Evolutionary conservation across 2,329 filamentous ascomycete species (phyloP).

Genomic region (Calonectria henricotiae): DNA sequence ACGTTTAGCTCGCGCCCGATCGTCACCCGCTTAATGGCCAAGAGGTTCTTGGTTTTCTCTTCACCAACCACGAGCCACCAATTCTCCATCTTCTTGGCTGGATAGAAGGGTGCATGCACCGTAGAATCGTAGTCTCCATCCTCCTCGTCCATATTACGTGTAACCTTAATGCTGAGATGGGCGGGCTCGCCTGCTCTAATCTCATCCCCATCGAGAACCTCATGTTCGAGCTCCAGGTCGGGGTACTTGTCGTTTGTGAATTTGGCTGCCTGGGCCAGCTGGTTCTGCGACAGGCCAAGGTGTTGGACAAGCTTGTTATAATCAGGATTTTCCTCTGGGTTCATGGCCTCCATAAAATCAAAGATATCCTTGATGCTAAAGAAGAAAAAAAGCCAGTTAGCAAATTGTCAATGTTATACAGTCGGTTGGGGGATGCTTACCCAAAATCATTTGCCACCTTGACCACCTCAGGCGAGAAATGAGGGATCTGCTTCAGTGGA

Average conservation of each 20-base stretch:
- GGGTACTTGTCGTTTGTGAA: constrained; percentile 99
- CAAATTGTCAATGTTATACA: constrained; percentile 14
- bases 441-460: constrained; percentile 85
- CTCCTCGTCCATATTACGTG: constrained; percentile 84
- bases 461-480: constrained; percentile 89
- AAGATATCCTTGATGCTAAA: constrained; percentile 90
- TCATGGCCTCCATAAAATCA: constrained; percentile 99
- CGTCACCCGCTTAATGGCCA: constrained; percentile 96
- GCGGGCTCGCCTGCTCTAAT: constrained; percentile 86
- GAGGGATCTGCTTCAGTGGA: constrained; percentile 96
- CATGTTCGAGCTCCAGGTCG: constrained; percentile 92
- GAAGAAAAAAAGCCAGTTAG: constrained; percentile 54
- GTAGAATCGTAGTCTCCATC: constrained; percentile 80
- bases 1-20: constrained; percentile 85
- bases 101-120: constrained; percentile 97
- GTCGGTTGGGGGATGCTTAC: constrained; percentile 62
- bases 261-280: constrained; percentile 89
- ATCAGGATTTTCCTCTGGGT: constrained; percentile 90
- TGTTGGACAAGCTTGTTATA: constrained; percentile 84
- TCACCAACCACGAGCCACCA: constrained; percentile 99
- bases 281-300: constrained; percentile 84
- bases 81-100: constrained; percentile 92
- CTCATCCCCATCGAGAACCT: constrained; percentile 85
- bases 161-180: constrained; percentile 87
- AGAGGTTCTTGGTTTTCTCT: constrained; percentile 87